Evolutionary conservation across 805 yeast species (phyloP).

Genomic region (Candida sithepensis): DNA sequence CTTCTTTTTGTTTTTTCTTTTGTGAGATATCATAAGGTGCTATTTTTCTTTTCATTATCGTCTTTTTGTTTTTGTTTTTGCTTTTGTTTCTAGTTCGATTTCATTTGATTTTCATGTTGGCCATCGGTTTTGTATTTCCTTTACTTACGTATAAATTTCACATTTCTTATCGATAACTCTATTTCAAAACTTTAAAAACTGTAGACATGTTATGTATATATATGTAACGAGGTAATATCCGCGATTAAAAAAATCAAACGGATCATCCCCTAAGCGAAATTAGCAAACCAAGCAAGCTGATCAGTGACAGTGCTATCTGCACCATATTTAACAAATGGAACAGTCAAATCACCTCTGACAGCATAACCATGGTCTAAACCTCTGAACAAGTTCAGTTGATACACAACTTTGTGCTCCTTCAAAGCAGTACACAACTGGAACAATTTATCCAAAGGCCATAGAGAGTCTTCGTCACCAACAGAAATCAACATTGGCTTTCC

Average conservation of each 20-base stretch:
- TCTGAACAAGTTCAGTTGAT: slow-evolving; percentile 57
- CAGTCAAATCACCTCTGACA: slow-evolving; percentile 65
- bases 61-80: background rate
- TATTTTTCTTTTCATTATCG: background rate
- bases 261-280: slow-evolving; percentile 5
- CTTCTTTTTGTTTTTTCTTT: background rate
- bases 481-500: slow-evolving; percentile 62
- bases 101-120: background rate
- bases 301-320: slow-evolving; percentile 58
- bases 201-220: too few species aligned
- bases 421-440: slow-evolving; percentile 51
- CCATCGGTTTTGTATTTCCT: background rate
- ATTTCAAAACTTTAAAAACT: too few species aligned
- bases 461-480: slow-evolving; percentile 68
- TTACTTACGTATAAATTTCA: background rate
- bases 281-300: slow-evolving; percentile 36
- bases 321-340: slow-evolving; percentile 56
- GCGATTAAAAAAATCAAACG: background rate
- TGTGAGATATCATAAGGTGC: background rate
- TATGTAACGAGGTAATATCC: background rate
- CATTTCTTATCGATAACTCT: too few species aligned
- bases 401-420: slow-evolving; percentile 46
- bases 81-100: background rate
- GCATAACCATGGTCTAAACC: slow-evolving; percentile 78
- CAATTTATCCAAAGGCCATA: slow-evolving; percentile 65